Base-by-base conservation (phyloP, 1,139 yeast species). In the Wickerhamomyces sp. region DNA sequence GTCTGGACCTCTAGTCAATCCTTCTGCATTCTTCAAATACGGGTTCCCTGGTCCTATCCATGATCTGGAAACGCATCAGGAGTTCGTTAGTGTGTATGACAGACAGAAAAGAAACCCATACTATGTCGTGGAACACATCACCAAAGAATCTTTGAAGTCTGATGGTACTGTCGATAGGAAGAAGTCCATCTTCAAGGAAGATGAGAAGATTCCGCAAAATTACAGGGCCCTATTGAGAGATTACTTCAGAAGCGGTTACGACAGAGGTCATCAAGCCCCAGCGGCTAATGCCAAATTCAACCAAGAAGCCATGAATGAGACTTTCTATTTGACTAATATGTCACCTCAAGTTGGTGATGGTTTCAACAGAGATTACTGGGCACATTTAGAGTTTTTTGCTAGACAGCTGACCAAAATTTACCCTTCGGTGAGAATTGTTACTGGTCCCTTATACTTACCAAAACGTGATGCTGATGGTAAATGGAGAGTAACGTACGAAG, bases 291-390 rank as follows among this genome's bases (percentile, higher is more conserved):
- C 98, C 35, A 90, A 89, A 63, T 93, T 78, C 66, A 79, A 81
- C 34, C 99, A 93, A 64, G 59, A 66, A 26, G 98, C 98, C 11
- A 91, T 94, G 97, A 84, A 93, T 63, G 96, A 91, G 64, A 94
- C 99, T 0, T 93, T 93, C 58, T 79, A 73, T 54, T 71, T 94
- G 57, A 81, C 96, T 23, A 93, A 93, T 64, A 93, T 93, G 75
- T 79, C 95, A 10, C 99, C 99, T 1, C 99, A 93, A 65, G 96
- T 93, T 2, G 99, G 99, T 7, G 96, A 86, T 6, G 99, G 99
- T 0, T 93, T 93, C 71, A 93, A 93, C 67, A 75, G 99, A 54
- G 98, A 93, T 64, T 90, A 84, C 57, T 93, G 99, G 99, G 95
- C 97, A 1, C 96, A 90, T 65, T 79, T 94, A 51, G 99, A 93